Evolutionary conservation across 2,329 filamentous ascomycete species (phyloP).

Genomic region (Emmonsia crescens): DNA sequence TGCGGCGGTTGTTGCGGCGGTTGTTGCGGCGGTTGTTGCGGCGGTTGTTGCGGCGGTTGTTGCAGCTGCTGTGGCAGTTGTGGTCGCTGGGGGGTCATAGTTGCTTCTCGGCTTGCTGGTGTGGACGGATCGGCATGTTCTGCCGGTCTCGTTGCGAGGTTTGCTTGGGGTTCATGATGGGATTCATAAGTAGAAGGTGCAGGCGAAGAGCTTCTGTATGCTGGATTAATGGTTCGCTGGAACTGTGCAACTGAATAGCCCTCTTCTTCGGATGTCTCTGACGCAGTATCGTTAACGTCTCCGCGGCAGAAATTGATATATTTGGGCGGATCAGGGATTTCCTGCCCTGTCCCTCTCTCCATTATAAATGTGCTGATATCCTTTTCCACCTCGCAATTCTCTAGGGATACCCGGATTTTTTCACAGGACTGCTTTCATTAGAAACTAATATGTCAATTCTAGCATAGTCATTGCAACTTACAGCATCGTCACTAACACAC

Average conservation of each 20-base stretch:
- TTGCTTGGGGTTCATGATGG: slow-evolving; percentile 74
- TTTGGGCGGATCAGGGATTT: slow-evolving; percentile 92
- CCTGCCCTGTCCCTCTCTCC: slow-evolving; percentile 82
- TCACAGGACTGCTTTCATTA: slow-evolving; percentile 58
- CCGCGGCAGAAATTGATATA: slow-evolving; percentile 98
- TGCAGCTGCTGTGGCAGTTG: slow-evolving; percentile 3
- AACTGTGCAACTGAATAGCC: slow-evolving; percentile 94
- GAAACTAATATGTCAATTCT: not conserved
- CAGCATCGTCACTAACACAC: slow-evolving; percentile 88
- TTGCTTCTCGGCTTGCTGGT: slow-evolving; percentile 41
- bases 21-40: slow-evolving; percentile 4
- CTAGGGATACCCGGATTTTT: slow-evolving; percentile 84
- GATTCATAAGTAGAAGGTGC: slow-evolving; percentile 89
- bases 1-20: slow-evolving; percentile 1
- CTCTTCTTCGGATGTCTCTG: slow-evolving; percentile 78
- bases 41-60: not conserved
- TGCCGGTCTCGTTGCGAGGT: slow-evolving; percentile 58
- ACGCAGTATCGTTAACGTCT: slow-evolving; percentile 66
- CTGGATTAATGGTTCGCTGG: slow-evolving; percentile 86
- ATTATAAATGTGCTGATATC: slow-evolving; percentile 85
- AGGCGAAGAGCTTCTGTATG: slow-evolving; percentile 89
- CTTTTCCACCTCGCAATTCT: slow-evolving; percentile 93
- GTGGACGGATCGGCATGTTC: slow-evolving; percentile 32
- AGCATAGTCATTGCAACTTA: slow-evolving; percentile 24
- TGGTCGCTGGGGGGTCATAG: slow-evolving; percentile 42